phyloP scores from a whole-genome alignment of 495 filamentous ascomycete species.

The Penicillium samsonianum region DNA sequence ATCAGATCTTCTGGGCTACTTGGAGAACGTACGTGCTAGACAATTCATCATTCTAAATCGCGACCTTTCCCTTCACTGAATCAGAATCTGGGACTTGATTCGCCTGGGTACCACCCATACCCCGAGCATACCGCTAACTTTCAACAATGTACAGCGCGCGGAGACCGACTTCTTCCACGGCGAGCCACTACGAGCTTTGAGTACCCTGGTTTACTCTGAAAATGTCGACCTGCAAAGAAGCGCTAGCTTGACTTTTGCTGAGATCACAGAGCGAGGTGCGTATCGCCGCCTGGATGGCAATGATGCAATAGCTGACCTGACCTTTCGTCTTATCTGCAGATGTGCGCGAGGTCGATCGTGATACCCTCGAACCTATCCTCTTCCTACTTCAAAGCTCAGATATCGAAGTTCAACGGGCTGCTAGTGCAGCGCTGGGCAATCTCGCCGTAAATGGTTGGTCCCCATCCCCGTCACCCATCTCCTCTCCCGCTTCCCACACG shows the following conservation, averaged over 20 bases:
- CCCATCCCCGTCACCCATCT: slow-evolving; percentile 5
- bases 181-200: slow-evolving; percentile 91
- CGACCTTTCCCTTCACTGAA: not conserved
- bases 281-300: slow-evolving; percentile 6
- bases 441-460: slow-evolving; percentile 91
- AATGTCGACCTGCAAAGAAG: slow-evolving; percentile 98
- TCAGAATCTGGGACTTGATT: not conserved
- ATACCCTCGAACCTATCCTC: slow-evolving; percentile 93
- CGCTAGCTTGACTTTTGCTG: slow-evolving; percentile 96
- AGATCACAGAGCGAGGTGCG: slow-evolving; percentile 97
- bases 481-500: not conserved
- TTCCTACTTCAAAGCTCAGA: slow-evolving; percentile 93
- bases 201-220: slow-evolving; percentile 95
- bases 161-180: slow-evolving; percentile 98
- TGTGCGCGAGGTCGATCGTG: slow-evolving; percentile 91
- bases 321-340: slow-evolving; percentile 54
- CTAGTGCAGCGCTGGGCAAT: slow-evolving; percentile 94
- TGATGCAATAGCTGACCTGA: slow-evolving; percentile 23
- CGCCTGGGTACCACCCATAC: not conserved
- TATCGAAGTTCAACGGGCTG: slow-evolving; percentile 95
- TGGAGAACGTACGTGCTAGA: slow-evolving; percentile 78
- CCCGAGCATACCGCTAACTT: slow-evolving; percentile 20
- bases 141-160: slow-evolving; percentile 62
- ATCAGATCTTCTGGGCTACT: slow-evolving; percentile 88
- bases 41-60: not conserved